Base-by-base conservation (phyloP, 768 basidiomycete genomes). In the Obba rivulosa region DNA sequence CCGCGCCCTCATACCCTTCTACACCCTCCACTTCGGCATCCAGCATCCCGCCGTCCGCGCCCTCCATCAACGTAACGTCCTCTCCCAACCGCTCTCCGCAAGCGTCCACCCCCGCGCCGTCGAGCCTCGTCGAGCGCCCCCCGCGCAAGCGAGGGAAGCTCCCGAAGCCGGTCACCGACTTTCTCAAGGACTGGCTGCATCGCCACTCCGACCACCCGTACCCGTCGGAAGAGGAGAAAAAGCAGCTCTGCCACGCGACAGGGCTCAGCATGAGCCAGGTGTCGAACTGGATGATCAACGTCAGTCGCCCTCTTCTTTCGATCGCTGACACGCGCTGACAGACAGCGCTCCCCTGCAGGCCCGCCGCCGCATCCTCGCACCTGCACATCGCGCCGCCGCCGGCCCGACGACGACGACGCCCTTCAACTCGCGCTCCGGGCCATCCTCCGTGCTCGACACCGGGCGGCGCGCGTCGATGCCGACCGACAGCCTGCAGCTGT, bases 201-300 rank as follows among this genome's bases (percentile, higher is more conserved):
- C 80, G 85, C 54, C 89, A 92, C 62, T 85, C 85, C 2, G 89
- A 92, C 63, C 90, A 92, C 58, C 89, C 89, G 21, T 92, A 92
- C 64, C 89, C 89, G 25, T 84, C 81, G 57, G 89, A 92, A 64
- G 87, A 91, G 53, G 89, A 92, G 74, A 92, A 92, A 70, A 91
- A 91, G 61, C 85, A 87, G 62, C 69, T 92, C 55, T 92, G 89
- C 66, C 80, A 85, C 57, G 85, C 86, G 35, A 92, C 89, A 1
- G 87, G 87, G 21, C 69, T 92, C 54, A 87, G 83, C 69, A 92
- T 92, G 87, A 81, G 77, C 67, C 89, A 92, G 66, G 87, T 92
- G 0, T 89, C 87, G 45, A 92, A 92, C 64, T 92, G 89, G 89
- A 92, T 92, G 89, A 92, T 92, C 61, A 92, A 92, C 58, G 89